Evolutionary conservation across 2,329 filamentous ascomycete species (phyloP).

Genomic region (Esteya vermicola): DNA sequence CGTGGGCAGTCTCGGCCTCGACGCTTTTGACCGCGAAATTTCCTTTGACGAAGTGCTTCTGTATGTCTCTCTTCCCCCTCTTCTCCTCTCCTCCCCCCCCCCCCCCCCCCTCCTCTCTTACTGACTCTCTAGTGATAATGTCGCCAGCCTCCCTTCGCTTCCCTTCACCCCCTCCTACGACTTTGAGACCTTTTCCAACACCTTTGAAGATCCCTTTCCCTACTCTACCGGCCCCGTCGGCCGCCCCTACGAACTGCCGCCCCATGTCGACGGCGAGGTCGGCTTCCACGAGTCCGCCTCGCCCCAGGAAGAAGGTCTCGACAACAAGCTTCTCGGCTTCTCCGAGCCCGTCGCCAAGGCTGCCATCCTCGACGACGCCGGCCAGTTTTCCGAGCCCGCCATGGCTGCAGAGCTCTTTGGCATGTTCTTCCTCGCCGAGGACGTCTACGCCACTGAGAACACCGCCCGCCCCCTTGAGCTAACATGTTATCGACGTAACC

Average conservation of each 20-base stretch:
- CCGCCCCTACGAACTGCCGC: conserved; percentile 11
- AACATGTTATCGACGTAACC: conserved; percentile 86
- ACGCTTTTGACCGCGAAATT: conserved; percentile 36
- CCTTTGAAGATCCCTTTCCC: conserved; percentile 52
- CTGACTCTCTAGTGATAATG: conserved; percentile 21
- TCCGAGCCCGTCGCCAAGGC: conserved; percentile 46
- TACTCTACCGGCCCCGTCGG: conserved; percentile 23
- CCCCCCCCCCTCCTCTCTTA: not conserved
- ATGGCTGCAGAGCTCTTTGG: conserved; percentile 68
- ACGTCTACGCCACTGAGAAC: conserved; percentile 52
- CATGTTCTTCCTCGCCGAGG: conserved; percentile 81
- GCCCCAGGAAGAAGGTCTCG: conserved; percentile 34
- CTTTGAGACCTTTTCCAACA: conserved; percentile 43
- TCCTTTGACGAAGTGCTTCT: conserved; percentile 42
- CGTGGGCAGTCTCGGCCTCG: conserved; percentile 24
- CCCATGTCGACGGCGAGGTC: conserved; percentile 5
- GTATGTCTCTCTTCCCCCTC: conserved; percentile 22
- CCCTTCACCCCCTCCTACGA: conserved; percentile 48
- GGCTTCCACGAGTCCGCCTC: conserved; percentile 27
- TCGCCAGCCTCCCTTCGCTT: conserved; percentile 27
- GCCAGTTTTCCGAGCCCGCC: conserved; percentile 46
- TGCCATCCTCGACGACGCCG: conserved; percentile 50
- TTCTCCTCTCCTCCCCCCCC: not conserved
- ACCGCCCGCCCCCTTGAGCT: conserved; percentile 56
- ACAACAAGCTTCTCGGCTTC: conserved; percentile 64